Evolutionary conservation across 2,329 filamentous ascomycete species (phyloP).

Genomic region (Aspergillus tanneri): DNA sequence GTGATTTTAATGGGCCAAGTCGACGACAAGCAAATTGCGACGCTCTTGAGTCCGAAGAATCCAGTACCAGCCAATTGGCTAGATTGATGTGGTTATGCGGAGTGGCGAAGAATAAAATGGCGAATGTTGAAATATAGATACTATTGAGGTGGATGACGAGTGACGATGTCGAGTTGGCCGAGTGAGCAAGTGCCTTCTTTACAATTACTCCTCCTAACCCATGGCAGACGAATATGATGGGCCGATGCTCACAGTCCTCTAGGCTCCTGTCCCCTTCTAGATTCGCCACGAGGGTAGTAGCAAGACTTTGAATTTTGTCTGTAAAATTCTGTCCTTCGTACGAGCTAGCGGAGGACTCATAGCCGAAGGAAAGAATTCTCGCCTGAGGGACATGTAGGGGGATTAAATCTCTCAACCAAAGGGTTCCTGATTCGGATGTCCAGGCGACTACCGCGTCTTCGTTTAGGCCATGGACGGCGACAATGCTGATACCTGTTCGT

Average conservation of each 20-base stretch:
- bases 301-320: too few relatives aligned
- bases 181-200: background rate
- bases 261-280: background rate
- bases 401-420: background rate
- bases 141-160: background rate
- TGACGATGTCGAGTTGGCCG: background rate
- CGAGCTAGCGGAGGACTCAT: too few relatives aligned
- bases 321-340: too few relatives aligned
- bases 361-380: background rate
- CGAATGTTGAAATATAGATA: background rate
- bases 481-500: background rate
- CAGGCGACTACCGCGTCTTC: background rate
- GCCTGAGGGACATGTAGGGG: background rate
- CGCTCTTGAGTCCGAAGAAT: too few relatives aligned
- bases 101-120: background rate
- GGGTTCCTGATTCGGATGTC: background rate
- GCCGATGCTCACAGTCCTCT: too few relatives aligned
- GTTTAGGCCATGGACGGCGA: background rate
- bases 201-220: background rate
- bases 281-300: background rate
- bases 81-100: too few relatives aligned
- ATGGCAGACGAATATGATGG: background rate
- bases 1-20: too few relatives aligned
- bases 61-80: too few relatives aligned
- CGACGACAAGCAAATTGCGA: too few relatives aligned